A percentile compares a stretch with the other conserved stretches of the same genome.
phyloP scores from a whole-genome alignment of 2,329 filamentous ascomycete species.

The Cyanodermella asteris region DNA sequence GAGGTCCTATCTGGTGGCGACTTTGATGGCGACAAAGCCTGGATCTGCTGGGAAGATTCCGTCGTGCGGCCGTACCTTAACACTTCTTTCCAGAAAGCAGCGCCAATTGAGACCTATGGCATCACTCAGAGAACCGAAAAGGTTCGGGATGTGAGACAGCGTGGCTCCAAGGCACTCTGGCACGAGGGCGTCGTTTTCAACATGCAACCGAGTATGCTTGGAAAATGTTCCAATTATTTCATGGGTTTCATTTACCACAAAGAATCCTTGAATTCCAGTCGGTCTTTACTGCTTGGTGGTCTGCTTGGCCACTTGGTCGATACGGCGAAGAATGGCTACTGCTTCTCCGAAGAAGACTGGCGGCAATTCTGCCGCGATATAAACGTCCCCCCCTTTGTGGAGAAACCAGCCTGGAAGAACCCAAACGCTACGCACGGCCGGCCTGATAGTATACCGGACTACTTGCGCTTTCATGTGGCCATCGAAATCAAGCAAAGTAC shows the following conservation, averaged over 20 bases:
- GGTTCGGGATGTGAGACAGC: conserved; percentile 19
- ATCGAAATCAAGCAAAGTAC: conserved; percentile 12
- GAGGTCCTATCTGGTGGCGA: conserved; percentile 41
- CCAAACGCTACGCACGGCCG: conserved; percentile 7
- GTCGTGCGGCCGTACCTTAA: conserved; percentile 32
- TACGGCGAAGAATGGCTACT: conserved; percentile 21
- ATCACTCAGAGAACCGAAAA: conserved; percentile 26
- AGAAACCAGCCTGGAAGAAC: conserved; percentile 19
- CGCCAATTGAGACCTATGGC: conserved; percentile 21
- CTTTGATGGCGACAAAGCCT: conserved; percentile 40
- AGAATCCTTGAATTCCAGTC: conserved; percentile 16
- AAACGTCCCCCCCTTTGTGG: conserved; percentile 10
- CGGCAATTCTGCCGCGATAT: conserved; percentile 14
- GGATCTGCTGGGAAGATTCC: conserved; percentile 36
- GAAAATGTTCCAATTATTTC: conserved; percentile 27
- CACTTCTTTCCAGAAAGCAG: conserved; percentile 20
- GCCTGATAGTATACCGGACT: conserved; percentile 21
- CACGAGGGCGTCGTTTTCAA: conserved; percentile 25
- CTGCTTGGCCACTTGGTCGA: conserved; percentile 25
- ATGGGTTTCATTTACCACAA: conserved; percentile 32
- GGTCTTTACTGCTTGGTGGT: conserved; percentile 17
- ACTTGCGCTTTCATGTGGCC: conserved; percentile 21
- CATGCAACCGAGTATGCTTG: conserved; percentile 24
- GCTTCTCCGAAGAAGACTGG: conserved; percentile 19
- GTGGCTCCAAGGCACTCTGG: conserved; percentile 19